phyloP scores from a whole-genome alignment of 345 rosid genomes.

The Salix suchowensis region DNA sequence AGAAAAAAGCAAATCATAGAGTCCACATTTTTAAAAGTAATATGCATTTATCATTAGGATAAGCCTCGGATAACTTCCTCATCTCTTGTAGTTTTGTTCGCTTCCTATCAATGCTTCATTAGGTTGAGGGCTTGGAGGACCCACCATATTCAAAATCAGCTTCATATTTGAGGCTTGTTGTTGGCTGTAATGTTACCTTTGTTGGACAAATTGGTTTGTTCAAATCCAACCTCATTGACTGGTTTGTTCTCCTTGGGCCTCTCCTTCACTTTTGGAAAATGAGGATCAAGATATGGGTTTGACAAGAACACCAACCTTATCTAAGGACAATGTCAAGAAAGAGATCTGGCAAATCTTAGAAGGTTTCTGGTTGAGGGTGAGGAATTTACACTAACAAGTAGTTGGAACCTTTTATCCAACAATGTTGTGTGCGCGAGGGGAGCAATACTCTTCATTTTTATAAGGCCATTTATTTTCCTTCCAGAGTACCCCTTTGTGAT shows the following conservation, averaged over 20 bases:
- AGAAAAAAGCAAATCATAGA: not conserved
- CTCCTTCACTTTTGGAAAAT: not conserved
- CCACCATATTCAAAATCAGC: not conserved
- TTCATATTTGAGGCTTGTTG: not conserved
- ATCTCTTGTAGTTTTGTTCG: not conserved
- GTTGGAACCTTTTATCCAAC: not conserved
- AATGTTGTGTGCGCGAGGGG: not conserved
- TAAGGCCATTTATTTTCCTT: not conserved
- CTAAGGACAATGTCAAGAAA: not conserved
- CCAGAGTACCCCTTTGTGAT: not conserved
- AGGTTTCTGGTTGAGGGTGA: not conserved
- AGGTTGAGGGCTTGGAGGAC: not conserved
- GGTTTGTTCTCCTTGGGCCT: not conserved
- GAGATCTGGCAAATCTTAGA: not conserved
- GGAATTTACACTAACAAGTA: not conserved
- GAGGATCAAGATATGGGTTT: not conserved
- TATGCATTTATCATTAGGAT: not conserved
- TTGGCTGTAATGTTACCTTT: not conserved
- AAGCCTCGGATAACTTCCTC: not conserved
- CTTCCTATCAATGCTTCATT: not conserved
- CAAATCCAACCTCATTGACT: not conserved
- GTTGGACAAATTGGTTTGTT: not conserved
- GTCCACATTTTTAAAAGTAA: not conserved
- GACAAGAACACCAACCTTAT: not conserved
- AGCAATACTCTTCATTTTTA: not conserved